Evolutionary conservation across 2,329 filamentous ascomycete species (phyloP).

Genomic region (Chrysoporthe puriensis): DNA sequence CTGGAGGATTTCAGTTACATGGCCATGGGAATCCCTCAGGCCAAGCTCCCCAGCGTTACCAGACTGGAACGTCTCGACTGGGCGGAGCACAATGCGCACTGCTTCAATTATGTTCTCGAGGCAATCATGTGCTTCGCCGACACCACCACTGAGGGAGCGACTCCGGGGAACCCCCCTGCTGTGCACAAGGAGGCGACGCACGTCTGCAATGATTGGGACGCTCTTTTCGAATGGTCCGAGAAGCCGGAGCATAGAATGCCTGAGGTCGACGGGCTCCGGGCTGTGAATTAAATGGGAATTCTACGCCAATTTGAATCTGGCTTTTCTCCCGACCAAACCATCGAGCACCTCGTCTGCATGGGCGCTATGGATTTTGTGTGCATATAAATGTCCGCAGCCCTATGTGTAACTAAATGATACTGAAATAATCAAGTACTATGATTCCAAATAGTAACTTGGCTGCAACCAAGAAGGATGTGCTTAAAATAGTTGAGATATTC

Average conservation of each 20-base stretch:
- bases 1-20: not conserved
- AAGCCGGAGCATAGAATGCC: not conserved
- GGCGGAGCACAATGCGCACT: not conserved
- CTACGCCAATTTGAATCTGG: not conserved
- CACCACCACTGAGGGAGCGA: constrained; percentile 8
- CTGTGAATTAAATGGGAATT: not conserved
- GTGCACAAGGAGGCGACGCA: not conserved
- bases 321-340: not conserved
- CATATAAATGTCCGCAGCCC: not conserved
- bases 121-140: constrained; percentile 12
- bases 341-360: not conserved
- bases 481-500: not conserved
- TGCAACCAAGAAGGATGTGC: not conserved
- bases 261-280: not conserved
- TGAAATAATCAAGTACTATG: not conserved
- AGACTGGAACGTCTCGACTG: not conserved
- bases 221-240: not conserved
- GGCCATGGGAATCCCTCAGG: not conserved
- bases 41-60: not conserved
- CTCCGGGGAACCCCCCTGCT: not conserved
- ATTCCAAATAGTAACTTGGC: not conserved
- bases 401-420: not conserved
- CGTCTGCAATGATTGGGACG: not conserved
- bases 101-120: constrained; percentile 7
- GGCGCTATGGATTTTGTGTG: not conserved